Evolutionary conservation across 306 rosid genomes (phyloP).

Genomic region (Vicia sativa): DNA sequence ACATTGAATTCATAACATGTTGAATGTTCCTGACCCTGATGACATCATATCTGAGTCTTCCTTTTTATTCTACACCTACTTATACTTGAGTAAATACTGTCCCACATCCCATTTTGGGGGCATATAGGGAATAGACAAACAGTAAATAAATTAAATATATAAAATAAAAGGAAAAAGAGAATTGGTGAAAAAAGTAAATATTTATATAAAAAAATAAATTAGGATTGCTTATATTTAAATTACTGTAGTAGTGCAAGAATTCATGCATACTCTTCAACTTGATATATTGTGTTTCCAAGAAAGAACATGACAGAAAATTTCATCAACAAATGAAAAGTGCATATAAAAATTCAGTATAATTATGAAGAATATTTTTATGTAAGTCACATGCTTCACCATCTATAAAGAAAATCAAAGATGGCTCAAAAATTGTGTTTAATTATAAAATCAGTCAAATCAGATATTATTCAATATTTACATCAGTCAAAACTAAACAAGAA

Average conservation of each 20-base stretch:
- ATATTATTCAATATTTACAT: background rate
- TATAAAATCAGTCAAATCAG: constrained; percentile 1
- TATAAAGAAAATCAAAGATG: background rate
- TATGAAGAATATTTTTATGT: background rate
- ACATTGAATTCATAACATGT: constrained; percentile 46
- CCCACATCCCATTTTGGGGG: constrained; percentile 13
- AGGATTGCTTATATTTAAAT: background rate
- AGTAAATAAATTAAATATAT: background rate
- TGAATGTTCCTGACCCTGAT: constrained; percentile 51
- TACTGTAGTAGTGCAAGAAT: no score
- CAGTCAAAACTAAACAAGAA: constrained; percentile 17
- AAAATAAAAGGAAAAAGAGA: background rate
- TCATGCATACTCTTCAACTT: background rate
- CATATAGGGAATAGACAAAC: constrained; percentile 6
- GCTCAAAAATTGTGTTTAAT: background rate
- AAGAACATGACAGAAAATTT: constrained; percentile 1
- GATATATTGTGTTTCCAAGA: constrained; percentile 1
- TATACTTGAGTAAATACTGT: constrained; percentile 9
- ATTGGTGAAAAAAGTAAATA: background rate
- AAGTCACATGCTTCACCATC: background rate
- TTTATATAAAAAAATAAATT: background rate
- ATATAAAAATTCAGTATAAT: background rate
- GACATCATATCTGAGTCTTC: constrained; percentile 46
- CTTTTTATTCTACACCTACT: constrained; percentile 38
- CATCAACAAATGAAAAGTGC: background rate